These are phyloP conservation scores for Fusarium anguioides DNA, from an alignment of 2,329 filamentous ascomycete genomes.

Conservation along the genomic window DNA sequence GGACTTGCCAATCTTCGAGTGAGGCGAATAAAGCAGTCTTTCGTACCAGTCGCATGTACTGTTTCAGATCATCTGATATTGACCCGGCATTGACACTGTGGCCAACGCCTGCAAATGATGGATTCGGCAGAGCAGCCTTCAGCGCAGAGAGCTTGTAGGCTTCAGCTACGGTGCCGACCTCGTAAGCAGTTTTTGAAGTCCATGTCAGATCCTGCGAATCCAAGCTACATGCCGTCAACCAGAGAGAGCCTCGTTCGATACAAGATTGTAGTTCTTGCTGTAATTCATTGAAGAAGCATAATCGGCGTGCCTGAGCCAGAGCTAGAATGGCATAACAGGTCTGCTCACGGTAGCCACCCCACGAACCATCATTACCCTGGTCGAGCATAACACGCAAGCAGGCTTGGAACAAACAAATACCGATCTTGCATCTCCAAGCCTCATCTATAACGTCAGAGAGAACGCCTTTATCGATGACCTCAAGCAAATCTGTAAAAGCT, in stretches of 20 bases:
- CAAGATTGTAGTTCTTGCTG: fast-evolving
- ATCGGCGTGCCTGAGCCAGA: background rate
- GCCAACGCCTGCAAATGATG: background rate
- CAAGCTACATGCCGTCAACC: fast-evolving
- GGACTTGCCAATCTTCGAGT: background rate
- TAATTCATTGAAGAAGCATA: background rate
- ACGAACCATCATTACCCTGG: background rate
- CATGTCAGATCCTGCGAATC: background rate
- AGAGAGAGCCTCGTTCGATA: background rate
- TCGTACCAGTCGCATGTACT: background rate
- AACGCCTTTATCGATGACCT: fast-evolving
- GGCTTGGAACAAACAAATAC: background rate
- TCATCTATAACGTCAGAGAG: background rate
- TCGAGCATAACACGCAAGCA: background rate
- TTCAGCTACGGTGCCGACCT: background rate
- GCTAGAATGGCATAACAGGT: background rate
- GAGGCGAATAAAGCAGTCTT: background rate
- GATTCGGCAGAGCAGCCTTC: fast-evolving
- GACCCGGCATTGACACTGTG: background rate
- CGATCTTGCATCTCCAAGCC: background rate
- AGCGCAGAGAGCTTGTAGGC: background rate
- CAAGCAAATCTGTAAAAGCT: background rate
- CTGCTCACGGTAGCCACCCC: background rate
- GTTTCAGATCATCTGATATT: background rate
- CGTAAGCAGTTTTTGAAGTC: conserved; percentile 2